These are phyloP conservation scores for Pythium rhizo-oryzae DNA, from an alignment of 352 stramenopile genomes.

Conservation along the genomic window DNA sequence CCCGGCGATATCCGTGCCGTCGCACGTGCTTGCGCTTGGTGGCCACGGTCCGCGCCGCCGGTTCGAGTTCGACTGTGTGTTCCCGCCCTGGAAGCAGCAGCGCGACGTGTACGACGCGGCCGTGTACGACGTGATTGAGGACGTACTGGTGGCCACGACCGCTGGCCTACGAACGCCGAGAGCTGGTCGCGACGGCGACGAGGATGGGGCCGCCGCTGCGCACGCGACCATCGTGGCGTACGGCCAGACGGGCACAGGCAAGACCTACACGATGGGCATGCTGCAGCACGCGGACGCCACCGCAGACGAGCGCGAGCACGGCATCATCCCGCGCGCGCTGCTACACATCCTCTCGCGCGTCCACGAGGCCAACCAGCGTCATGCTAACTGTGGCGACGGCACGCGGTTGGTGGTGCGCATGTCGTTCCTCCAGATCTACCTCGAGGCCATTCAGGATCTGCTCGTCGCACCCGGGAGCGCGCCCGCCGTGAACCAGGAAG, in stretches of 20 bases:
- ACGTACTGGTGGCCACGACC: constrained; percentile 28
- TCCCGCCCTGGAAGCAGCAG: constrained; percentile 54
- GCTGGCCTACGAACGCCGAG: too few species aligned
- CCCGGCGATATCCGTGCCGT: constrained; percentile 26
- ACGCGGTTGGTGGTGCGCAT: constrained; percentile 37
- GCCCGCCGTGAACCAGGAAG: neutral
- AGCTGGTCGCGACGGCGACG: too few species aligned
- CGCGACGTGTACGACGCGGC: constrained; percentile 51
- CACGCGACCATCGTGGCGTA: constrained; percentile 68
- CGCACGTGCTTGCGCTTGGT: constrained; percentile 26
- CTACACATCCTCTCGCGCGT: constrained; percentile 50
- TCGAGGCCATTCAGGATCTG: constrained; percentile 69
- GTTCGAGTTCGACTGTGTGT: constrained; percentile 73
- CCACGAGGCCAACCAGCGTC: constrained; percentile 21
- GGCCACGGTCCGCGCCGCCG: constrained; percentile 31
- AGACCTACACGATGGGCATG: constrained; percentile 83
- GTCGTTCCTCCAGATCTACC: constrained; percentile 78
- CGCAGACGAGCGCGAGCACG: constrained; percentile 36
- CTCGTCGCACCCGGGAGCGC: neutral
- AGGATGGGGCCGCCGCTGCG: too few species aligned
- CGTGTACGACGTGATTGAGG: constrained; percentile 39
- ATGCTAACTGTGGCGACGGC: neutral
- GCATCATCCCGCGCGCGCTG: constrained; percentile 68
- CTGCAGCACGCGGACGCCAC: constrained; percentile 34
- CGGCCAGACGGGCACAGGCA: constrained; percentile 73